A percentile compares a stretch with the other conserved stretches of the same genome.
Conservation (phyloP, 2,329 filamentous ascomycete species). For the Lasiodiplodia sp. region DNA sequence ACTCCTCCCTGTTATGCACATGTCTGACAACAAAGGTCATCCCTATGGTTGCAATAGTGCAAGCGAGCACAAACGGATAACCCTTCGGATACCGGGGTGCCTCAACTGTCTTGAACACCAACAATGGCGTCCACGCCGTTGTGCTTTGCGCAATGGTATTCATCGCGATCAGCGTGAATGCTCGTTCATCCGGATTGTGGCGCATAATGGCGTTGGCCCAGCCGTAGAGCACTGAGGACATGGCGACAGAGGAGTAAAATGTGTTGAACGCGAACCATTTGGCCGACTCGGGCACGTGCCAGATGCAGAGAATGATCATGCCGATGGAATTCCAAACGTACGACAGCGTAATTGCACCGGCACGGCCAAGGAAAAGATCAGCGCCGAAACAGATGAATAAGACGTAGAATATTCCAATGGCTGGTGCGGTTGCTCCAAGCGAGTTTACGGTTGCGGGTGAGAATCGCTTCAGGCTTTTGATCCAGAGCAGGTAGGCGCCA, state of each 20-base stretch:
- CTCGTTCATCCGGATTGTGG: constrained; percentile 55
- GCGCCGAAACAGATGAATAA: constrained; percentile 63
- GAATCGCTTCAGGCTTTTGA: constrained; percentile 63
- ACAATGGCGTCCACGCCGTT: constrained; percentile 63
- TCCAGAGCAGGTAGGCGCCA: constrained; percentile 64
- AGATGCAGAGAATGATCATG: constrained; percentile 61
- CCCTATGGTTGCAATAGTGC: constrained; percentile 47
- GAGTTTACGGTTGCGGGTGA: constrained; percentile 58
- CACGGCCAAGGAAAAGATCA: constrained; percentile 61
- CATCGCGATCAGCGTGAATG: constrained; percentile 60
- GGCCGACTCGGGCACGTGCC: constrained; percentile 63
- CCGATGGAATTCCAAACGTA: constrained; percentile 61
- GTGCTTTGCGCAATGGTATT: constrained; percentile 63
- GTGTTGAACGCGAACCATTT: constrained; percentile 63
- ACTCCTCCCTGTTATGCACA: constrained; percentile 32
- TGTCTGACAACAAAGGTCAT: constrained; percentile 31
- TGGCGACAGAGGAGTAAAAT: constrained; percentile 58
- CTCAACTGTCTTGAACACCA: constrained; percentile 59
- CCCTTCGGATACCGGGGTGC: constrained; percentile 54
- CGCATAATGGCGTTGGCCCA: constrained; percentile 63
- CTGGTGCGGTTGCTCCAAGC: constrained; percentile 61
- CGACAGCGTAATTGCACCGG: constrained; percentile 63
- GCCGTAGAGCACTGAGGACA: constrained; percentile 64
- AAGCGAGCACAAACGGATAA: constrained; percentile 51
- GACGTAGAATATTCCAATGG: constrained; percentile 64